Base-by-base conservation (phyloP, 2,329 filamentous ascomycete genomes). In the Sclerotinia minor region DNA sequence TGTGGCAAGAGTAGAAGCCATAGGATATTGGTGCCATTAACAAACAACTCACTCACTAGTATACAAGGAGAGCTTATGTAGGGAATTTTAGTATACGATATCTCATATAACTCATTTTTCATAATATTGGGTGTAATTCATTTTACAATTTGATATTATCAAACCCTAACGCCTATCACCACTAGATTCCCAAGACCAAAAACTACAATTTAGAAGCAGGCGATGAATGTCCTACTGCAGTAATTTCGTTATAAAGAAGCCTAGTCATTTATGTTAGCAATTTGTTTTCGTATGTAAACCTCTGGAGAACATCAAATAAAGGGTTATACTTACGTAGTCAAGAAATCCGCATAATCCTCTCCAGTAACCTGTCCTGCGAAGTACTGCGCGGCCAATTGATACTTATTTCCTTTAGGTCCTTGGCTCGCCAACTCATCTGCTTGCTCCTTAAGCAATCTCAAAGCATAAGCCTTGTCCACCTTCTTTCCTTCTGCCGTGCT, bases 321-420 rank as follows among this genome's bases (percentile, higher is more conserved):
- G 64, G 38, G 3, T 17, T 41, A 15, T 41, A 82, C 89, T 84
- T 83, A 92, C 89, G 84, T 83, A 72, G 92, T 97, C 82, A 99
- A 81, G 83, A 98, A 98, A 80, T 99, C 95, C 17, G 94, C 93
- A 79, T 98, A 98, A 74, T 97, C 94, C 83, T 98, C 95, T 67
- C 95, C 95, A 3, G 94, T 98, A 68, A 98, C 91, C 84, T 99
- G 95, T 57, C 87, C 83, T 45, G 92, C 88, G 77, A 98, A 97
- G 82, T 98, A 98, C 80, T 96, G 90, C 1, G 92, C 92, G 0
- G 95, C 95, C 65, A 97, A 85, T 69, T 90, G 87, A 82, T 85
- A 97, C 84, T 97, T 97, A 84, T 97, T 95, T 68, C 93, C 93
- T 83, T 91, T 90, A 63, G 89, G 87, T 2, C 88, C 93, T 79